Evolutionary conservation across 441 rosid genomes (phyloP), one percentile per base, ranked within the genome.

Genomic region (Gossypium trilobum): DNA sequence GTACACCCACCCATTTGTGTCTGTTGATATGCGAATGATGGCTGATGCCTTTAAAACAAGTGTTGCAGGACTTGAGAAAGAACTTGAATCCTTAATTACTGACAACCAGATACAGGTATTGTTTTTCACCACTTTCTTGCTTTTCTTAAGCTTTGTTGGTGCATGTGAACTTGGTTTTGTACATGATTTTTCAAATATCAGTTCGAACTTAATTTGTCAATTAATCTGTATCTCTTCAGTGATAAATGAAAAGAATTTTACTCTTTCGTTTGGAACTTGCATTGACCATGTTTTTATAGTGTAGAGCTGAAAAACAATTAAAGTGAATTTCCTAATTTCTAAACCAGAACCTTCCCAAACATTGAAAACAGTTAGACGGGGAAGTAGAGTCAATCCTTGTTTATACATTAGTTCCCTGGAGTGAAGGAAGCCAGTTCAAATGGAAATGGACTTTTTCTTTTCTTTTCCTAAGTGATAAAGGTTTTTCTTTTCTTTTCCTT

Each of bases 1-100:
- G 80, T 95, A 95, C 78, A 95, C 99, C n/a, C 89, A 87, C 73
- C 98, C 99, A 56, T 95, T 95, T 79, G 87, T 95, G 73, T 95
- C 99, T 64, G 96, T 95, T 77, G 99, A 95, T 83, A 78, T 95
- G 85, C 80, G 76, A 44, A 87, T 88, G 91, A 95, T 95, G 99
- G 98, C 99, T 68, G 89, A 82, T 84, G 99, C 98, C 73, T 92
- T 95, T 83, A 95, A 87, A 86, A 91, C 97, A 61, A 88, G 83
- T 48, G 87, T 95, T 63, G 83, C 88, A 7, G 95, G 95, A 63
- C 79, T 95, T 48, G 90, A 88, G 84, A 91, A 88, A 76, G 98
- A 95, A 79, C 92, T 95, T 1, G 97, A 91, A 83, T 83, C 88
- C 73, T 81, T 95, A 88, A 95, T 95, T 64, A 87, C 98, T 6